Conservation (phyloP, 352 stramenopile genomes). For the Phytophthora constricta region DNA sequence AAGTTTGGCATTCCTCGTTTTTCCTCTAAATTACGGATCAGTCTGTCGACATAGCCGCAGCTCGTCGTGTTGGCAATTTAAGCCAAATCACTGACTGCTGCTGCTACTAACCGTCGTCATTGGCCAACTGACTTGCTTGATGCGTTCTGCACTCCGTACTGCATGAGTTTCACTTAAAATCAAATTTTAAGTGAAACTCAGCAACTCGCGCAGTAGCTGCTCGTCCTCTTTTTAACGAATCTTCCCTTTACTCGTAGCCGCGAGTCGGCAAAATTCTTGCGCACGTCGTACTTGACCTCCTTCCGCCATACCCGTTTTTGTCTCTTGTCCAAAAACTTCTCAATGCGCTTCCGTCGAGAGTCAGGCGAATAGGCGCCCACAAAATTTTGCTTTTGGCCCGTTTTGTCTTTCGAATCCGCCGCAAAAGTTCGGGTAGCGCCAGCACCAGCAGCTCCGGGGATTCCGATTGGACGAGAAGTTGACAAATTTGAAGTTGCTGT, state of each 20-base stretch:
- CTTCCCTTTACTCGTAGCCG: conserved; percentile 95
- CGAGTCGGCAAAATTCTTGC: conserved; percentile 99
- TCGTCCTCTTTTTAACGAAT: conserved; percentile 99
- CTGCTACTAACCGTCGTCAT: conserved; percentile 5
- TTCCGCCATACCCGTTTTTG: conserved; percentile 96
- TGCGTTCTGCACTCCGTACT: conserved; percentile 19
- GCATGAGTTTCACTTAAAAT: conserved; percentile 11
- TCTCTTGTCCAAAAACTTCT: conserved; percentile 95
- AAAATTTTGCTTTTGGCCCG: conserved; percentile 79
- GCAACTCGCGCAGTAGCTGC: conserved; percentile 83
- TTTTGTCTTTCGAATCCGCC: conserved; percentile 57
- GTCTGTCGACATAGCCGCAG: neutral
- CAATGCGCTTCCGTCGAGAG: conserved; percentile 91
- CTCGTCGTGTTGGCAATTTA: neutral
- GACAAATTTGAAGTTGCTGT: conserved; percentile 49
- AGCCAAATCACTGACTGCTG: no score
- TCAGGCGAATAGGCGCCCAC: conserved; percentile 96
- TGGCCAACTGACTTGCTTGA: conserved; percentile 13
- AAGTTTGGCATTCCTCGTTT: neutral
- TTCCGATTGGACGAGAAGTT: conserved; percentile 82
- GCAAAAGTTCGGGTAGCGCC: conserved; percentile 50
- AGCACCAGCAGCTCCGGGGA: conserved; percentile 61
- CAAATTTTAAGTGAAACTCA: conserved; percentile 78
- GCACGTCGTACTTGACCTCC: conserved; percentile 97
- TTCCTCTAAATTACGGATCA: neutral